Conservation (phyloP, 1,284 basidiomycete species). For the Mycena citricolor region DNA sequence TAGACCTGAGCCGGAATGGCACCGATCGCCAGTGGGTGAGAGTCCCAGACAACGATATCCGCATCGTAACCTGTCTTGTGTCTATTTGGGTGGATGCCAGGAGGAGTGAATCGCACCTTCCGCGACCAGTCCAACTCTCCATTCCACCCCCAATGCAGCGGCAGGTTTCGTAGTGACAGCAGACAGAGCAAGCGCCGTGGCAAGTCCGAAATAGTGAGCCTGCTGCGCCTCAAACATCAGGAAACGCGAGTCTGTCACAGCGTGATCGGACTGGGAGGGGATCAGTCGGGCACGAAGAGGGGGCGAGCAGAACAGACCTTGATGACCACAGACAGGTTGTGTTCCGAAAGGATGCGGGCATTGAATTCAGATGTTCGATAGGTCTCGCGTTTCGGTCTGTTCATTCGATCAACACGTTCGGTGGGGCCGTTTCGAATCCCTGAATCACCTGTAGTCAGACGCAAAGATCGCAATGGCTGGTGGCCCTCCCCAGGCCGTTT, state of each 20-base stretch:
- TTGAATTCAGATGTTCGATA: conserved; percentile 87
- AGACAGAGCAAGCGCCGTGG: conserved; percentile 60
- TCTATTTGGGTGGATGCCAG: conserved; percentile 10
- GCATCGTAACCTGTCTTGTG: conserved; percentile 43
- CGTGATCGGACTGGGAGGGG: conserved; percentile 61
- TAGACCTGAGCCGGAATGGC: conserved; percentile 67
- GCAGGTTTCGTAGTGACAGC: conserved; percentile 70
- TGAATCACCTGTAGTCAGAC: conserved; percentile 45
- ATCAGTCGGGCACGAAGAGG: too few species aligned
- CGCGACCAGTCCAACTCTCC: conserved; percentile 66
- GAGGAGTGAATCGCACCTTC: conserved; percentile 25
- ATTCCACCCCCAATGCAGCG: conserved; percentile 61
- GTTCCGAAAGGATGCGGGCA: conserved; percentile 73
- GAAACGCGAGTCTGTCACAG: conserved; percentile 74
- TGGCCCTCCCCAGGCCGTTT: conserved; percentile 60
- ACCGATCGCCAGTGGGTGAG: conserved; percentile 64
- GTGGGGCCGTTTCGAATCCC: too few species aligned
- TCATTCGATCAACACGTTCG: too few species aligned
- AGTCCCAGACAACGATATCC: conserved; percentile 58
- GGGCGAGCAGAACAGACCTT: conserved; percentile 46
- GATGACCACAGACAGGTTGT: conserved; percentile 65
- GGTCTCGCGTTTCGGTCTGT: conserved; percentile 83
- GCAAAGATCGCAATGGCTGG: conserved; percentile 78
- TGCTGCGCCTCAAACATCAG: conserved; percentile 86
- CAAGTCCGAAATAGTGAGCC: conserved; percentile 75